Base-by-base conservation (phyloP, 208 protist genomes). In the Novymonas esmeraldas region DNA sequence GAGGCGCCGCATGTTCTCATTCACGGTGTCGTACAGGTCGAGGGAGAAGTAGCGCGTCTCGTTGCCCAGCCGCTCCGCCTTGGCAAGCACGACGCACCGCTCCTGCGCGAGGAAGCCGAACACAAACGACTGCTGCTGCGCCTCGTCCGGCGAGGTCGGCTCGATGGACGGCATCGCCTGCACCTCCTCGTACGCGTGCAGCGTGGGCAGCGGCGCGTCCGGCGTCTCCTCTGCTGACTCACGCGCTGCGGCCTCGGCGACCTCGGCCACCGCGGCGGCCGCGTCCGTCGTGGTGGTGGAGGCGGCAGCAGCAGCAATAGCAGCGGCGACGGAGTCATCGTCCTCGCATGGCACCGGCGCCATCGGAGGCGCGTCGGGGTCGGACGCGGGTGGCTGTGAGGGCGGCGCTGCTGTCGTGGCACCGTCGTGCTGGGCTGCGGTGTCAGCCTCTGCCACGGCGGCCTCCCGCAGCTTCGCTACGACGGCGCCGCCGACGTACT, bases 1-100 rank as follows among this genome's bases (percentile, higher is more conserved):
- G 13, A 97, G 64, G 0, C 68, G 76, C 22, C 92, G 89, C 36
- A 97, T 50, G 41, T 77, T 83, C 42, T 93, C 87, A 51, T 92
- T 87, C 14, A 97, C 66, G 22, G 92, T 93, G 18, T 78, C 57
- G 22, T 70, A 51, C 0, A 79, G 73, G 20, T 82, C 62, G 0
- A 97, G 61, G 11, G 62, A 61, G 54, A 97, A 95, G 63, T 90
- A 97, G 42, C 80, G 74, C 6, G 49, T 65, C 39, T 80, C 63
- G 20, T 41, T 71, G 24, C 88, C 88, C 11, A 96, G 64, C 10
- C 89, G 79, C 64, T 95, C 87, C 10, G 92, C 92, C 36, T 73
- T 76, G 39, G 76, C 67, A 9, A 96, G 48, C 44, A 96, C 82
- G 10, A 78, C 56, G 45, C 76, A 78, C 11, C 63, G 76, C 42